A percentile compares a stretch with the other conserved stretches of the same genome.
Evolutionary conservation across 2,329 filamentous ascomycete species (phyloP).

Genomic region (Phialophora tarda): DNA sequence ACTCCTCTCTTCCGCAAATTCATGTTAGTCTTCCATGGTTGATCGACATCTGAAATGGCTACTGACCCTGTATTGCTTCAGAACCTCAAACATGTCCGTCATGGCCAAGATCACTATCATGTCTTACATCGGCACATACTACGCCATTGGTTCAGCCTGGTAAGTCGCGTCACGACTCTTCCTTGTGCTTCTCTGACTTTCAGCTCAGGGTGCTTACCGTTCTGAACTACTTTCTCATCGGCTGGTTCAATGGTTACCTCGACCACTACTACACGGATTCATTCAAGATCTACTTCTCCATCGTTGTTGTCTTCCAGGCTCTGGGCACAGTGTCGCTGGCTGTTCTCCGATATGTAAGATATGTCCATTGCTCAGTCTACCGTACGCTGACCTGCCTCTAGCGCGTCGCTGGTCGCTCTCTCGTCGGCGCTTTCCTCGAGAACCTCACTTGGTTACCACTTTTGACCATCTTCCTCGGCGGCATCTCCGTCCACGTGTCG

Average conservation of each 20-base stretch:
- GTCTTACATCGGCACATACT: slow-evolving; percentile 74
- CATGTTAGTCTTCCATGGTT: slow-evolving; percentile 47
- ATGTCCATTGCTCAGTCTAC: background rate
- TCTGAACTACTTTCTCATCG: slow-evolving; percentile 73
- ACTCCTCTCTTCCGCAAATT: slow-evolving; percentile 78
- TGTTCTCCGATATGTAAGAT: slow-evolving; percentile 60
- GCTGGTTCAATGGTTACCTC: slow-evolving; percentile 71
- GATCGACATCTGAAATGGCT: background rate
- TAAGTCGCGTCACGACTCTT: background rate
- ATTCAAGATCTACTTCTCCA: slow-evolving; percentile 67
- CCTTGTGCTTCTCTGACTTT: background rate
- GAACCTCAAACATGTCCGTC: slow-evolving; percentile 54
- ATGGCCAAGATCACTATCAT: slow-evolving; percentile 73
- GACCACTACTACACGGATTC: slow-evolving; percentile 72
- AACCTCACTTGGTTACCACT: slow-evolving; percentile 70
- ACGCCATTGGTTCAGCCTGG: slow-evolving; percentile 71
- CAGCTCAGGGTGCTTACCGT: slow-evolving; percentile 59
- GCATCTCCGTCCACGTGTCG: slow-evolving; percentile 78
- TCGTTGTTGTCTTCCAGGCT: slow-evolving; percentile 68
- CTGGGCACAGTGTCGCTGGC: slow-evolving; percentile 68
- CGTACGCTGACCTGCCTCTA: background rate
- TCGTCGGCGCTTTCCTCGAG: slow-evolving; percentile 59
- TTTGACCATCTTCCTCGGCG: slow-evolving; percentile 78
- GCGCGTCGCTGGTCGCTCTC: slow-evolving; percentile 59
- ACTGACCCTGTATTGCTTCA: slow-evolving; percentile 54